Conservation (phyloP, 163 green algal species). For the Picocystis sp. region DNA sequence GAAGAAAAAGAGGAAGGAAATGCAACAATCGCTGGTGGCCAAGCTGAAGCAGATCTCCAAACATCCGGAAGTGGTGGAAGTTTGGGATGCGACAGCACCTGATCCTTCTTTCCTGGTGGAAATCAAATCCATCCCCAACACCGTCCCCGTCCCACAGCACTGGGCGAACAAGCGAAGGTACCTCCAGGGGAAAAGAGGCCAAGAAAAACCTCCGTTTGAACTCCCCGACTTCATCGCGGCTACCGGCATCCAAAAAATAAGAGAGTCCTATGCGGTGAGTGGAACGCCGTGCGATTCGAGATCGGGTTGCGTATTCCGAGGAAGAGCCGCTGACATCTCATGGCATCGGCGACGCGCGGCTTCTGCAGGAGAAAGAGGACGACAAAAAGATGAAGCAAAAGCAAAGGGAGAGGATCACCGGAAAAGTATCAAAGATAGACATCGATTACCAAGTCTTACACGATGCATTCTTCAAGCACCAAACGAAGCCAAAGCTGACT, state of each 20-base stretch:
- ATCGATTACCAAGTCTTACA: constrained; percentile 97
- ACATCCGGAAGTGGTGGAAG: constrained; percentile 29
- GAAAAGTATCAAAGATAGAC: constrained; percentile 90
- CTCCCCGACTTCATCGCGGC: constrained; percentile 93
- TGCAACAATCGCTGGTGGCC: neutral
- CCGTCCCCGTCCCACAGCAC: constrained; percentile 80
- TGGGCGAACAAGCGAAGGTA: constrained; percentile 98
- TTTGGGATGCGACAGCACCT: constrained; percentile 87
- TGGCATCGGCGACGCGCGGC: too few species aligned
- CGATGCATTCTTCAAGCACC: constrained; percentile 98
- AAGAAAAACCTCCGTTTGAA: constrained; percentile 94
- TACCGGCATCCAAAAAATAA: constrained; percentile 87
- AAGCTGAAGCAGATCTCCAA: constrained; percentile 5
- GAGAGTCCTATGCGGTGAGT: constrained; percentile 23
- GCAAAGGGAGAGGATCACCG: constrained; percentile 65
- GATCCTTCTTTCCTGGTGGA: constrained; percentile 86
- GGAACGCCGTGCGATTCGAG: too few species aligned
- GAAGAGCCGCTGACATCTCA: too few species aligned
- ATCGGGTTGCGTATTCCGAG: too few species aligned
- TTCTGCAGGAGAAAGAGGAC: constrained; percentile 51
- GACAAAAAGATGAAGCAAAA: constrained; percentile 84
- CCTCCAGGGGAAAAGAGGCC: constrained; percentile 83
- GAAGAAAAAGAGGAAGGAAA: too few species aligned
- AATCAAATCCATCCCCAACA: constrained; percentile 89
- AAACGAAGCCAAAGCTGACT: constrained; percentile 77